phyloP scores from a whole-genome alignment of 257 asterid genomes.

The Ilex aquifolium region DNA sequence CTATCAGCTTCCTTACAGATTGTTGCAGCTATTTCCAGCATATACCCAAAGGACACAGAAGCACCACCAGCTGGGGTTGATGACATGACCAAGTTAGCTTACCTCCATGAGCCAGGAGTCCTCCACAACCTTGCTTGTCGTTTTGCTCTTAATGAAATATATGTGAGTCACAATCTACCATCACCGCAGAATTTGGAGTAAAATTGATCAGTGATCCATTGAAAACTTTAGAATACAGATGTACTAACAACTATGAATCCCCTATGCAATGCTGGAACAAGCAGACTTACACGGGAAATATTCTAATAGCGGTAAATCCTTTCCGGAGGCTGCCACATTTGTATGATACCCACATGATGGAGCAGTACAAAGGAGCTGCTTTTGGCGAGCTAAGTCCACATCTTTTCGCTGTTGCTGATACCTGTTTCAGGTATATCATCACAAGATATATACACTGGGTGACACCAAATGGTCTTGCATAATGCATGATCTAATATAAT shows the following conservation, averaged over 20 bases:
- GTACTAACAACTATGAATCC: no score
- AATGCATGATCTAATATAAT: no score
- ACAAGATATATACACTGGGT: not conserved
- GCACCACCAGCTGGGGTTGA: constrained; percentile 95
- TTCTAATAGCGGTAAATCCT: constrained; percentile 92
- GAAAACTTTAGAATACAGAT: no score
- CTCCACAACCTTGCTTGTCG: constrained; percentile 68
- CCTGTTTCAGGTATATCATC: constrained; percentile 65
- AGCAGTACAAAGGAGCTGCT: constrained; percentile 89
- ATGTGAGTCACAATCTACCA: constrained; percentile 34
- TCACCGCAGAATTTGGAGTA: no score
- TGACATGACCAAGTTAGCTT: constrained; percentile 95
- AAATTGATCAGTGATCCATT: no score
- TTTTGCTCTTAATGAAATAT: constrained; percentile 77
- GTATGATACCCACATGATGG: constrained; percentile 91
- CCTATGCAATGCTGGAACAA: constrained; percentile 10
- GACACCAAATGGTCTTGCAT: no score
- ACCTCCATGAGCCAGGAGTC: constrained; percentile 94
- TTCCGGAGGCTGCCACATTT: constrained; percentile 85
- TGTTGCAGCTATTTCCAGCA: constrained; percentile 72
- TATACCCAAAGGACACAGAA: constrained; percentile 88
- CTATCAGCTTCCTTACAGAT: constrained; percentile 39
- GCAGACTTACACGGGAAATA: constrained; percentile 98
- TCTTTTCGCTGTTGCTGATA: constrained; percentile 94
- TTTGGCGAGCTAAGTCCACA: constrained; percentile 96